A percentile compares a stretch with the other conserved stretches of the same genome.
Conservation (phyloP, 805 yeast genomes). For the Ogataea salicorniae region DNA sequence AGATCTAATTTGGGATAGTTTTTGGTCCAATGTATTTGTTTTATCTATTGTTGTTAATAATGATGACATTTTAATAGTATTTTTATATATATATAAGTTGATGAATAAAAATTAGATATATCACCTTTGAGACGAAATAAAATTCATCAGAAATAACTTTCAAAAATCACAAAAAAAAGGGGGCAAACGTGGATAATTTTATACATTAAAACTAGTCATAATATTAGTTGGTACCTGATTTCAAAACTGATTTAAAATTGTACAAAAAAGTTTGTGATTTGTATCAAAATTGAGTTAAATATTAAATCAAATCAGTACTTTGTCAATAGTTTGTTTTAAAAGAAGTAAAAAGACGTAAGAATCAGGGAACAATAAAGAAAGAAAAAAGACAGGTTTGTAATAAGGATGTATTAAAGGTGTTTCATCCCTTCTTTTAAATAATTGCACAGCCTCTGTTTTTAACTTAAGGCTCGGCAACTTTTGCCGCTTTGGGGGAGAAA, state of each 20-base stretch:
- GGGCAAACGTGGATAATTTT: not conserved
- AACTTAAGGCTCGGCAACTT: no score
- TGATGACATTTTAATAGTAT: not conserved
- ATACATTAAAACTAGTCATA: not conserved
- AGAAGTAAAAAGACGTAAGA: no score
- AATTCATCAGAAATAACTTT: no score
- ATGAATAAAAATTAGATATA: not conserved
- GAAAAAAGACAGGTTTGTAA: no score
- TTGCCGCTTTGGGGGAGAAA: no score
- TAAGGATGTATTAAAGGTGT: no score
- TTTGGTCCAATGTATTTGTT: slow-evolving; percentile 1
- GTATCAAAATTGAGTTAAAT: not conserved
- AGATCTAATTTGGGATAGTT: slow-evolving; percentile 6
- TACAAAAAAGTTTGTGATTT: not conserved
- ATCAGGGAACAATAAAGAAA: no score
- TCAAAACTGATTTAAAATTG: not conserved
- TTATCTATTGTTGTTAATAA: not conserved
- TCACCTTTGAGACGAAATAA: no score
- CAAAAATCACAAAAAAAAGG: not conserved
- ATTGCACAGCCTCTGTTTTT: no score
- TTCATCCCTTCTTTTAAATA: no score
- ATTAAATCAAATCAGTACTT: not conserved
- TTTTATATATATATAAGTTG: not conserved
- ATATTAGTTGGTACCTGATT: not conserved
- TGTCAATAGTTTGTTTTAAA: no score